Base-by-base conservation (phyloP, 345 rosid species). In the Eucalyptus urophylla region DNA sequence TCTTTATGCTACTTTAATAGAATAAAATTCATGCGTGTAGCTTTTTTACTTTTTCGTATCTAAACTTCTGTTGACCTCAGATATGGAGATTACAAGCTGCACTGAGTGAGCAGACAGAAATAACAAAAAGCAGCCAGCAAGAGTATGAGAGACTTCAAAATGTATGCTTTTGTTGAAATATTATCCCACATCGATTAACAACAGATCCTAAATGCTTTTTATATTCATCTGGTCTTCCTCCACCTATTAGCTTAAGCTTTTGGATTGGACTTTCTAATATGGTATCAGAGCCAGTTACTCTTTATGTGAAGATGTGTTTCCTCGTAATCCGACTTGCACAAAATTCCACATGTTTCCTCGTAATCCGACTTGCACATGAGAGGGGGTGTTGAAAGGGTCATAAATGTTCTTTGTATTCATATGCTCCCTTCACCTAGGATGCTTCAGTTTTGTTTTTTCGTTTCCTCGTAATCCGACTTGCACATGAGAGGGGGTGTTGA, bases 131-230 rank as follows among this genome's bases (percentile, higher is more conserved):
- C 90, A 95, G 97, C 91, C 96, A 96, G 92, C 96, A 96, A 89
- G 98, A 96, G 92, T 96, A 67, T n/a, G 98, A 96, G 89, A 93
- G 93, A 89, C 98, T 96, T 91, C 99, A 94, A 93, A 94, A 96
- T 89, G 99, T 97, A 95, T 56, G 65, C 33, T 51, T 31, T n/a
- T 21, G 58, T 53, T 53, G 58, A 53, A 8, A 53, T 53, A 21
- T 53, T 53, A 53, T 53, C 58, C 58, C 58, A 53, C 58, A 53
- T 53, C 25, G 58, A 53, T 53, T 53, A 21, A 21, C 58, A 53
- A 53, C 5, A 53, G 25, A 25, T 53, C 58, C 58, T 53, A 21
- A 51, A 53, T 53, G 58, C 25, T 53, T 21, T 53, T 53, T 53
- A 53, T 53, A 53, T 53, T 53, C 25, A 53, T 53, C 5, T 21